Base-by-base conservation (phyloP, 1,139 yeast genomes). In the Suhomyces bolitotheri region DNA sequence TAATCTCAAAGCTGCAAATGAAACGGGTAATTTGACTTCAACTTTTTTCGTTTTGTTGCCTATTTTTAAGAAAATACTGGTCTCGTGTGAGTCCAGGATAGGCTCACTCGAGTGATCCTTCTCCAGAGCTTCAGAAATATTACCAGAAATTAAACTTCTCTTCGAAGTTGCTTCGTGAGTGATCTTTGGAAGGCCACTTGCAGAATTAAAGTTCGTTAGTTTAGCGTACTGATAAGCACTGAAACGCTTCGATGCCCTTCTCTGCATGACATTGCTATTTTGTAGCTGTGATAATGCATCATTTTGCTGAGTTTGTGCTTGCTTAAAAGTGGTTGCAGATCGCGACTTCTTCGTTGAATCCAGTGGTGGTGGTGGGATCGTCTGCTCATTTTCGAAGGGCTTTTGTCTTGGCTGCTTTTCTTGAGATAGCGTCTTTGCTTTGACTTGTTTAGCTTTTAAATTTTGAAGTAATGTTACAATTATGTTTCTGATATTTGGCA, bases 161-260 rank as follows among this genome's bases (percentile, higher is more conserved):
- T 22, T 29, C 9, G 32, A 12, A 19, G 16, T 23, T 9, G 13
- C 15, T 10, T 44, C 50, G 0, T 44, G 24, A 5, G 33, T 11
- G 9, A 44, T 38, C 12, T 36, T 41, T 10, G 47, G 48, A 27
- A 44, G 33, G 11, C 46, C 46, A 29, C 38, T 45, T 25, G 40
- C 19, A 12, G 70, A 72, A 4, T 70, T 64, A 45, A 64, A 69
- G 45, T 77, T 80, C 1, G 89, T 72, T 16, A 86, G 70, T 50
- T 84, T 86, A 1, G 95, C 90, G 61, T 83, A 85, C 53, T 92
- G 97, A 46, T 89, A 92, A 0, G 97, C 96, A 16, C 96, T 87
- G 54, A 84, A 92, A 41, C 98, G 66, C 47, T 88, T 78, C 0
- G 97, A 89, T 0, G 98, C 98, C 42, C 97, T 75, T 46, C 98